These are phyloP conservation scores for Carnegiea gigantea DNA, from an alignment of 179 eudicot genomes.

Conservation along the genomic window DNA sequence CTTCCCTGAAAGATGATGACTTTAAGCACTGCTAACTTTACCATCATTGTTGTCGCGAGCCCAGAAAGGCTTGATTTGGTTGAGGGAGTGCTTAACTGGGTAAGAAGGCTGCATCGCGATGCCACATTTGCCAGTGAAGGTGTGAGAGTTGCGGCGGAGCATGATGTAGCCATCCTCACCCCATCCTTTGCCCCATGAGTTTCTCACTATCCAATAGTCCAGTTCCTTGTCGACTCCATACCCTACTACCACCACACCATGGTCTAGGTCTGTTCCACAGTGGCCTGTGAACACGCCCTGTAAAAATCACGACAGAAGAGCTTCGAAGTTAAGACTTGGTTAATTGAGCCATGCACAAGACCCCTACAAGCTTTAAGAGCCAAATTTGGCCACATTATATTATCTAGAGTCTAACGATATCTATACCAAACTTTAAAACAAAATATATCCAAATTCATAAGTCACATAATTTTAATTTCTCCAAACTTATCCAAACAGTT, in stretches of 20 bases:
- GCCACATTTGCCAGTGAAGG: slow-evolving; percentile 65
- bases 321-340: background rate
- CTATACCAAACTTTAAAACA: no score
- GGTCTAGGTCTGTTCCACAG: slow-evolving; percentile 70
- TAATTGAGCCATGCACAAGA: no score
- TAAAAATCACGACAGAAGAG: background rate
- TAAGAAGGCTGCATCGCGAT: slow-evolving; percentile 76
- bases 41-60: slow-evolving; percentile 21
- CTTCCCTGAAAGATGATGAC: background rate
- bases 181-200: slow-evolving; percentile 84
- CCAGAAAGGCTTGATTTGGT: slow-evolving; percentile 27
- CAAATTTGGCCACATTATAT: no score
- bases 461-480: background rate
- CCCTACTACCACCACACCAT: slow-evolving; percentile 81
- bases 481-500: background rate
- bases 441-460: no score
- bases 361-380: no score
- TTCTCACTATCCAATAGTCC: slow-evolving; percentile 84
- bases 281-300: slow-evolving; percentile 73
- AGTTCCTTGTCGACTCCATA: slow-evolving; percentile 63
- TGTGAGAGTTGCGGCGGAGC: slow-evolving; percentile 49
- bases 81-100: slow-evolving; percentile 48
- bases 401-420: no score
- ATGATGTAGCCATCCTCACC: slow-evolving; percentile 81
- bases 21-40: slow-evolving; percentile 39